Conservation (phyloP, 2,329 filamentous ascomycete genomes). For the Cladosporium colombiae region DNA sequence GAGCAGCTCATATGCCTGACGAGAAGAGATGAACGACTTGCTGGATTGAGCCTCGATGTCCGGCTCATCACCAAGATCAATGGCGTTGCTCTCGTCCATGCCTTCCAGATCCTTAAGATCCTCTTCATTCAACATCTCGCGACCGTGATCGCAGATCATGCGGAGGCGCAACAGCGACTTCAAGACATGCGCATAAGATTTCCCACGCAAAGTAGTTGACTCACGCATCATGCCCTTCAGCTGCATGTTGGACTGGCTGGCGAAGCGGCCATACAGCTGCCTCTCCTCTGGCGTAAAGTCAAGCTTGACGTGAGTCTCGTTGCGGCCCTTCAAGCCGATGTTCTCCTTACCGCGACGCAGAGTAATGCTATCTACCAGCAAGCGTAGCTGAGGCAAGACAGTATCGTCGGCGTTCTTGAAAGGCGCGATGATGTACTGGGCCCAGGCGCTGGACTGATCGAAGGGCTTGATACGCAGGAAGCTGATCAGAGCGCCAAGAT, state of each 20-base stretch:
- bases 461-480: slow-evolving; percentile 87
- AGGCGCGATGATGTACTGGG: slow-evolving; percentile 75
- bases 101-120: slow-evolving; percentile 80
- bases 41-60: slow-evolving; percentile 52
- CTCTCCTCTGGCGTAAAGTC: slow-evolving; percentile 75
- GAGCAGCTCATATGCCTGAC: slow-evolving; percentile 83
- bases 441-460: slow-evolving; percentile 73
- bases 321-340: slow-evolving; percentile 75
- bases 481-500: slow-evolving; percentile 81
- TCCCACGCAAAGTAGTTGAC: slow-evolving; percentile 56
- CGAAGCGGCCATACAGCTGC: slow-evolving; percentile 80
- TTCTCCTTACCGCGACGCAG: slow-evolving; percentile 88
- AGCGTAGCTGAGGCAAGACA: slow-evolving; percentile 79
- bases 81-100: slow-evolving; percentile 67
- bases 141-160: slow-evolving; percentile 90
- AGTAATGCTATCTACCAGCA: slow-evolving; percentile 93
- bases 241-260: slow-evolving; percentile 75
- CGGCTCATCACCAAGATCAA: slow-evolving; percentile 78
- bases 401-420: slow-evolving; percentile 86
- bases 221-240: slow-evolving; percentile 64
- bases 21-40: slow-evolving; percentile 61
- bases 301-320: slow-evolving; percentile 72
- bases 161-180: slow-evolving; percentile 88
- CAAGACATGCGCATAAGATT: slow-evolving; percentile 89
- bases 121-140: slow-evolving; percentile 80